A percentile compares a stretch with the other conserved stretches of the same genome.
These are phyloP conservation scores for Millerozyma acaciae DNA, from an alignment of 805 yeast species.

Conservation along the genomic window DNA sequence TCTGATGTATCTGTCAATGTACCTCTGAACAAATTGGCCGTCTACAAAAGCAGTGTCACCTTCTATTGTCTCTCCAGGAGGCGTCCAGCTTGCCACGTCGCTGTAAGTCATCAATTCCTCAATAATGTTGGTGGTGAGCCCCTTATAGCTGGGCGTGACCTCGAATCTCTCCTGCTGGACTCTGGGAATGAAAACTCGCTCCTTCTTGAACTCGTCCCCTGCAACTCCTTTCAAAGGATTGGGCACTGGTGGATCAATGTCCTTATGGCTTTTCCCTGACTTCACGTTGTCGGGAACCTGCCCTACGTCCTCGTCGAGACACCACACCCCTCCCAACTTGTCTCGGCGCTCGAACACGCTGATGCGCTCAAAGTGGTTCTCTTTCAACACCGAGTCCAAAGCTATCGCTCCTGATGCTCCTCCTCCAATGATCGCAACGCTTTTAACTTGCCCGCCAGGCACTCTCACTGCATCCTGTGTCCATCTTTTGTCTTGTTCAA, in stretches of 20 bases:
- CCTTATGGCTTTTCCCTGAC: slow-evolving; percentile 7
- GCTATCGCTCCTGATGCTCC: slow-evolving; percentile 48
- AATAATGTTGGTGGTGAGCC: slow-evolving; percentile 22
- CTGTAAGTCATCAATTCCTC: slow-evolving; percentile 20
- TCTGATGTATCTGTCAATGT: slow-evolving; percentile 16
- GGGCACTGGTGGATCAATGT: slow-evolving; percentile 10
- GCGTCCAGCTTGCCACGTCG: slow-evolving; percentile 11
- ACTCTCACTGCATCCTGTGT: not conserved
- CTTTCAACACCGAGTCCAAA: slow-evolving; percentile 35
- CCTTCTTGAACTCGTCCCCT: not conserved
- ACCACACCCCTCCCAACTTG: slow-evolving; percentile 44
- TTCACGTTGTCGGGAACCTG: slow-evolving; percentile 13
- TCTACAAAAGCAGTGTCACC: slow-evolving; percentile 11
- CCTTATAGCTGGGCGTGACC: slow-evolving; percentile 19
- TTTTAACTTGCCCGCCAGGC: slow-evolving; percentile 10
- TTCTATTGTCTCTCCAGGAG: not conserved
- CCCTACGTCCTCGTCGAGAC: slow-evolving; percentile 23
- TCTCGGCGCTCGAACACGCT: slow-evolving; percentile 39
- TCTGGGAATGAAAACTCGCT: slow-evolving; percentile 11
- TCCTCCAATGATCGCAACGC: slow-evolving; percentile 47
- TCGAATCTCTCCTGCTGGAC: slow-evolving; percentile 14
- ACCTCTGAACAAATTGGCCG: slow-evolving; percentile 11
- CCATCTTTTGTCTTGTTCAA: not conserved
- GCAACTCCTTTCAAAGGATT: slow-evolving; percentile 14
- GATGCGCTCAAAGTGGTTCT: slow-evolving; percentile 27